These are phyloP conservation scores for Discostella pseudostelligera DNA, from an alignment of 108 stramenopile genomes.

Conservation along the genomic window DNA sequence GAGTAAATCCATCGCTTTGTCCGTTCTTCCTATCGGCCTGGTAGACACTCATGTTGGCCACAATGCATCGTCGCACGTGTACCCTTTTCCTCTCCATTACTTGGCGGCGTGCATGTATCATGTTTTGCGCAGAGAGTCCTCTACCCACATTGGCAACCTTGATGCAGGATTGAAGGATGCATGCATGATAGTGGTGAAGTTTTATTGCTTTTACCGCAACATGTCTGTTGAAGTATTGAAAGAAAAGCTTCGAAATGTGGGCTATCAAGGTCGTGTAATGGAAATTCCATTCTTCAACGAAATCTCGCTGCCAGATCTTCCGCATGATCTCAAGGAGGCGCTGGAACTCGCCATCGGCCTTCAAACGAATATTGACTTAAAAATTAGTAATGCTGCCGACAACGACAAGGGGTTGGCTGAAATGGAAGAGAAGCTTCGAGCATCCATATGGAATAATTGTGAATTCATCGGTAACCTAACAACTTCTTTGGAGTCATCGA, in stretches of 20 bases:
- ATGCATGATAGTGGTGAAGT: conserved; percentile 76
- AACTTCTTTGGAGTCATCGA: conserved; percentile 24
- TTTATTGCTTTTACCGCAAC: conserved; percentile 72
- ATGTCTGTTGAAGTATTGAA: conserved; percentile 26
- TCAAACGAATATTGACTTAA: conserved; percentile 33
- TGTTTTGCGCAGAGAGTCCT: conserved; percentile 53
- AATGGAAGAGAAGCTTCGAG: conserved; percentile 43
- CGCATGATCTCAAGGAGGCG: conserved; percentile 51
- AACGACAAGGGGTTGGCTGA: conserved; percentile 24
- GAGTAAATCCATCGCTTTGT: conserved; percentile 51
- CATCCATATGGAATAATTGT: conserved; percentile 25
- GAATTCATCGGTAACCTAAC: conserved; percentile 32
- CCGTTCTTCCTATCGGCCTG: conserved; percentile 60
- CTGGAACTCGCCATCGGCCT: conserved; percentile 60
- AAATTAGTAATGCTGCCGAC: conserved; percentile 27
- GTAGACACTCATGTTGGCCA: conserved; percentile 53
- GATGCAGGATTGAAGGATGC: conserved; percentile 57
- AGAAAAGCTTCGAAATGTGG: conserved; percentile 14
- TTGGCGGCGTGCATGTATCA: conserved; percentile 75
- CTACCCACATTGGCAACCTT: conserved; percentile 68
- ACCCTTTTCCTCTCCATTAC: conserved; percentile 76
- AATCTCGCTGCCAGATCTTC: conserved; percentile 30
- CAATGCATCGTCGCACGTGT: conserved; percentile 38
- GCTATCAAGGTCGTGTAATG: conserved; percentile 17
- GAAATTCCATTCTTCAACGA: conserved; percentile 63